Evolutionary conservation across 108 stramenopile species (phyloP).

Genomic region (Asterionellopsis glacialis): DNA sequence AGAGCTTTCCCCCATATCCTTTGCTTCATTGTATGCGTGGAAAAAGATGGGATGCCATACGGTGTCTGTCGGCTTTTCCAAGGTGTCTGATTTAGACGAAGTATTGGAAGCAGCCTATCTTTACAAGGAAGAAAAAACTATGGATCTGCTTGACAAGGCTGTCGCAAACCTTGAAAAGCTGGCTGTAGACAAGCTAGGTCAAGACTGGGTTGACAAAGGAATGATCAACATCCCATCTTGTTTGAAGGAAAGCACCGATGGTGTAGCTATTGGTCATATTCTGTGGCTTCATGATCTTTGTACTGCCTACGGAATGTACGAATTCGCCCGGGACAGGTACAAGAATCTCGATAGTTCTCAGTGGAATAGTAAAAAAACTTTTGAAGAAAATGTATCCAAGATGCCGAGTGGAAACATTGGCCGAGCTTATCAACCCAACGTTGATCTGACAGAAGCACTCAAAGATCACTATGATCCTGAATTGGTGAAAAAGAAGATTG

Average conservation of each 20-base stretch:
- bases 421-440: conserved; percentile 30
- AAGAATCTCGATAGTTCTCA: conserved; percentile 8
- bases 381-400: conserved; percentile 35
- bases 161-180: conserved; percentile 20
- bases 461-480: conserved; percentile 43
- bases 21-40: conserved; percentile 54
- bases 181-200: conserved; percentile 33
- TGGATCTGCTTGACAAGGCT: conserved; percentile 21
- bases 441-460: conserved; percentile 36
- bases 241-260: conserved; percentile 24
- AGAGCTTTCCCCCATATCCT: conserved; percentile 57
- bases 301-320: conserved; percentile 52
- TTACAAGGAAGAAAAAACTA: conserved; percentile 19
- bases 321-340: conserved; percentile 43
- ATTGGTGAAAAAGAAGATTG: conserved; percentile 22
- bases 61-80: conserved; percentile 54
- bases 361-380: conserved; percentile 38
- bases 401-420: conserved; percentile 36
- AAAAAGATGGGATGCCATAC: conserved; percentile 40
- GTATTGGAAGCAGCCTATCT: conserved; percentile 55
- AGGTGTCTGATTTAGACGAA: conserved; percentile 75
- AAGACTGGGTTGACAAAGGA: conserved; percentile 54
- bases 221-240: conserved; percentile 42
- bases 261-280: conserved; percentile 45
- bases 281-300: conserved; percentile 49